Conservation (phyloP, 192 early-diverging fungal species). For the Gryganskiella cystojenkinii region DNA sequence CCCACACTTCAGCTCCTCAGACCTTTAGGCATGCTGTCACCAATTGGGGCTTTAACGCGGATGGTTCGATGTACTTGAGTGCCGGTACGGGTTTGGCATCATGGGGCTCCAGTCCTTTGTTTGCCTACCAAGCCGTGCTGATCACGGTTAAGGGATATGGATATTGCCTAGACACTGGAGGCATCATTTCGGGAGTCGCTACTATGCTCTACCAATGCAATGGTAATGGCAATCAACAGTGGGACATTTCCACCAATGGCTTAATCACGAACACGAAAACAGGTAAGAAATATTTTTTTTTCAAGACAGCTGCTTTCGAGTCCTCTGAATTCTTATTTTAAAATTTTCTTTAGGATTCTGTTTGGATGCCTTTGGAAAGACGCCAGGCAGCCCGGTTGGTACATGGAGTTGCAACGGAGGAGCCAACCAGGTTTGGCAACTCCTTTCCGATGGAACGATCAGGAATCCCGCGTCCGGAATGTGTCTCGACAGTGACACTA, state of each 20-base stretch:
- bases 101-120: not conserved
- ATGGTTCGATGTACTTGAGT: not conserved
- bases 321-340: not conserved
- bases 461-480: not conserved
- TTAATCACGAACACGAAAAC: no score
- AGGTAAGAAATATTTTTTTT: no score
- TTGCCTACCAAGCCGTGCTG: not conserved
- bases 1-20: not conserved
- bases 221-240: not conserved
- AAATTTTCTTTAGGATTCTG: not conserved
- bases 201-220: not conserved
- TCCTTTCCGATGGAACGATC: not conserved
- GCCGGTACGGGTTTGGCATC: not conserved
- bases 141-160: not conserved
- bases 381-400: not conserved
- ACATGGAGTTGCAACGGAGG: not conserved
- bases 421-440: no score
- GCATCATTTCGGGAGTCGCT: not conserved
- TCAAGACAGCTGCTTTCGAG: no score
- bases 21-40: no score
- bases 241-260: constrained; percentile 9
- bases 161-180: constrained; percentile 11
- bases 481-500: not conserved
- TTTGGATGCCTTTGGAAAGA: not conserved
- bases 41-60: not conserved